Base-by-base conservation (phyloP, 2,329 filamentous ascomycete genomes). In the Ophiostoma ips region DNA sequence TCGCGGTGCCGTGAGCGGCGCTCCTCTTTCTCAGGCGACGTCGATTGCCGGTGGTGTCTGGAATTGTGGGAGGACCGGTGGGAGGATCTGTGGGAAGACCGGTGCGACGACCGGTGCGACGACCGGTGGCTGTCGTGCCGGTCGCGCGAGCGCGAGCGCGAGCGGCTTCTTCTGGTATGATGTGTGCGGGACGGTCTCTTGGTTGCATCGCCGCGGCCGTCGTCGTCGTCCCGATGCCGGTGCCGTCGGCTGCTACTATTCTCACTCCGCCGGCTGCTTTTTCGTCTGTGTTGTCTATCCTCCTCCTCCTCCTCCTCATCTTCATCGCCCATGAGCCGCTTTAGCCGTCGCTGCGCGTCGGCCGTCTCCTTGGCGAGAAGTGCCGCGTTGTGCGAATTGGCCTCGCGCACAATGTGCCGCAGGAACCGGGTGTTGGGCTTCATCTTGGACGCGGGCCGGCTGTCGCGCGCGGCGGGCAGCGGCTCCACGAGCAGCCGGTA, bases 341-440 rank as follows among this genome's bases (percentile, higher is more conserved):
- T 75, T 50, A 94, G 73, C 18, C 87, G 79, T 4, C 79, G 79
- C 54, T 75, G 74, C 0, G 87, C 81, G 56, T 96, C 89, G 45
- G 84, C 79, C 24, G 82, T 81, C 63, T 96, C 90, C 60, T 83
- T 94, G 1, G 84, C 86, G 16, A 87, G 77, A 30, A 96, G 71
- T 1, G 87, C 84, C 21, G 84, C 80, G 73, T 98, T 98, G 66
- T 98, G 90, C 49, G 67, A 83, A 58, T 94, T 84, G 9, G 87
- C 94, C 57, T 92, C 84, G 55, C 83, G 84, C 54, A 98, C 87
- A 51, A 96, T 85, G 59, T 92, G 84, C 52, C 81, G 81, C 38
- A 98, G 69, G 62, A 96, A 96, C 33, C 84, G 77, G 0, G 86
- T 95, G 60, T 98, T 96, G 3, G 90, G 89, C 62, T 90, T 95